A percentile compares a stretch with the other conserved stretches of the same genome.
phyloP scores from a whole-genome alignment of 805 yeast genomes.

The Wickerhamomyces sydowiorum region DNA sequence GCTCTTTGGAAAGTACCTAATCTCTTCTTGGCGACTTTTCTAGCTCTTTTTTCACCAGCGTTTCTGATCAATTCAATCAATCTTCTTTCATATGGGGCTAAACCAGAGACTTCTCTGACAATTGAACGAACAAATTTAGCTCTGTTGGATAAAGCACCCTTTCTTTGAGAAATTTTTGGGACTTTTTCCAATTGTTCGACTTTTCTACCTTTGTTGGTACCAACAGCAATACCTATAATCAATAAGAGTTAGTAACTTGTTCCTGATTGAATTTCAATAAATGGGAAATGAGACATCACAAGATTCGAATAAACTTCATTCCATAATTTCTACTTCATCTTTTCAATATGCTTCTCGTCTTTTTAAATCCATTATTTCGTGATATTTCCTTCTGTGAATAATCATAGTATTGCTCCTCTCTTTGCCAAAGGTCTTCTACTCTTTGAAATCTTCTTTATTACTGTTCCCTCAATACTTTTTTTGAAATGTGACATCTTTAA shows the following conservation, averaged over 20 bases:
- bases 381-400: too few species aligned
- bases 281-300: too few species aligned
- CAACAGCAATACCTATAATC: conserved; percentile 82
- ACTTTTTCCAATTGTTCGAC: conserved; percentile 80
- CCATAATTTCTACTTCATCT: too few species aligned
- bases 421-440: too few species aligned
- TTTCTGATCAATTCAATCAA: conserved; percentile 98
- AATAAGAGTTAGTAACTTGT: conserved; percentile 26
- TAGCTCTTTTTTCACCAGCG: conserved; percentile 99
- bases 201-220: conserved; percentile 99
- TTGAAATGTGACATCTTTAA: too few species aligned
- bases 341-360: too few species aligned
- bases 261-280: neutral
- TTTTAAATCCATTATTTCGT: too few species aligned
- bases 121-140: conserved; percentile 91
- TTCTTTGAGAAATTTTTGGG: conserved; percentile 90
- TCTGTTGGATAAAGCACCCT: conserved; percentile 96
- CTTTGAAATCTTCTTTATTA: too few species aligned
- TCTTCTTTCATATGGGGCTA: conserved; percentile 99
- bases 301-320: too few species aligned
- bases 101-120: conserved; percentile 96
- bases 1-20: conserved; percentile 99
- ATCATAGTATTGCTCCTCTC: too few species aligned
- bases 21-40: conserved; percentile 99
- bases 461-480: too few species aligned